These are phyloP conservation scores for Talaromyces piceae DNA, from an alignment of 2,329 filamentous ascomycete genomes.

Conservation along the genomic window DNA sequence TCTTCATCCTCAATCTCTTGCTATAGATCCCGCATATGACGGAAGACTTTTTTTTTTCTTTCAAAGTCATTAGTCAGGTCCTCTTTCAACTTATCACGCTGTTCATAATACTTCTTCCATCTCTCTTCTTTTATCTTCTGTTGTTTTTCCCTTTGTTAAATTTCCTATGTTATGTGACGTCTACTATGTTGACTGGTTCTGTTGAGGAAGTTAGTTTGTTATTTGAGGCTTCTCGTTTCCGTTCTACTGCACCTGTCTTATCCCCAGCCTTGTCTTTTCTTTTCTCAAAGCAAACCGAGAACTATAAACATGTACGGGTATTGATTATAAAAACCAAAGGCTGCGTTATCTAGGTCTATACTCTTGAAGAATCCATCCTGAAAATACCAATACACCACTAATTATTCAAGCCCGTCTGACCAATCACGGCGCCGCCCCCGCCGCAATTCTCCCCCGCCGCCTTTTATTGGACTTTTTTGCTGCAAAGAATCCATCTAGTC, in stretches of 20 bases:
- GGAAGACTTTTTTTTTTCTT: not conserved
- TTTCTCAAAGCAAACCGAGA: not conserved
- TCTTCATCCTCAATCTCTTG: not conserved
- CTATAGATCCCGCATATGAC: constrained; percentile 1
- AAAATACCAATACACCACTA: too few species aligned
- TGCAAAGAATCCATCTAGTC: too few species aligned
- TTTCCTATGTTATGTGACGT: constrained; percentile 12
- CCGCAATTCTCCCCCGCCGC: too few species aligned
- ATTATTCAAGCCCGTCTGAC: not conserved
- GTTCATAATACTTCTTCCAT: not conserved
- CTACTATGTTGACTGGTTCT: not conserved
- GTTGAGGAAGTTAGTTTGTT: not conserved
- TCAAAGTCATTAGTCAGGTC: not conserved
- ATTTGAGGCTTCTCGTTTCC: not conserved
- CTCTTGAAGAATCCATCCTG: too few species aligned
- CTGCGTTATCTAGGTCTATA: not conserved
- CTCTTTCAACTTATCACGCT: not conserved
- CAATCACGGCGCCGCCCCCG: not conserved
- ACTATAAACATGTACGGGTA: not conserved
- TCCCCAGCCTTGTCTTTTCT: not conserved
- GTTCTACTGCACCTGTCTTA: not conserved
- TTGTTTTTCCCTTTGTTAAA: not conserved
- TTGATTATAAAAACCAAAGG: not conserved
- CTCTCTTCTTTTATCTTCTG: not conserved
- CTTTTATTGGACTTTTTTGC: not conserved